These are phyloP conservation scores for Nidula niveotomentosa DNA, from an alignment of 1,284 basidiomycete genomes.

Conservation along the genomic window DNA sequence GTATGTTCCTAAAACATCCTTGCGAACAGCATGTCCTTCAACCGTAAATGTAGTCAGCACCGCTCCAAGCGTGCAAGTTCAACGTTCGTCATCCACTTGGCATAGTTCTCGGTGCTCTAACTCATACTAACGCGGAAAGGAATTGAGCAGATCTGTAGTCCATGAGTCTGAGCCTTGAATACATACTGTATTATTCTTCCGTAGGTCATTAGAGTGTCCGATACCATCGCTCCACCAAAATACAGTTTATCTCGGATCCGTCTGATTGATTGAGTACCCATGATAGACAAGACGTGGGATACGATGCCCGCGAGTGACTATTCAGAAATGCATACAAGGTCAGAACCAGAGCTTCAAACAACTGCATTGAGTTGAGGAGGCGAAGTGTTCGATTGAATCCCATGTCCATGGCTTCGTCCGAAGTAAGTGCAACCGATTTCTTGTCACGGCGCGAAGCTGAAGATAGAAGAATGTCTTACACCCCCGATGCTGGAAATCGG, in stretches of 20 bases:
- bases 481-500: too few relatives aligned
- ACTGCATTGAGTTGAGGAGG: too few relatives aligned
- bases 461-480: too few relatives aligned
- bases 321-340: neutral
- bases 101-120: neutral
- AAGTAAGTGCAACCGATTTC: too few relatives aligned
- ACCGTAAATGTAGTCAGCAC: too few relatives aligned
- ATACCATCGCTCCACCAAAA: neutral
- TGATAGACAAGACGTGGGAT: neutral
- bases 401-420: too few relatives aligned
- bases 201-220: neutral
- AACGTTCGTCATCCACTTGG: neutral
- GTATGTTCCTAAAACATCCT: too few relatives aligned
- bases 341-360: neutral
- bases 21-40: too few relatives aligned
- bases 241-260: neutral
- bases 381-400: too few relatives aligned
- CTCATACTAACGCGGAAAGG: neutral
- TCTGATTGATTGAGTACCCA: neutral
- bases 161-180: neutral
- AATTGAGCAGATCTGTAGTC: neutral
- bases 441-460: too few relatives aligned
- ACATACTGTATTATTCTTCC: neutral
- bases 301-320: neutral
- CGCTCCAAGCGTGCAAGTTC: too few relatives aligned